Conservation (phyloP, 768 basidiomycete species). For the Mycena capillaripes region DNA sequence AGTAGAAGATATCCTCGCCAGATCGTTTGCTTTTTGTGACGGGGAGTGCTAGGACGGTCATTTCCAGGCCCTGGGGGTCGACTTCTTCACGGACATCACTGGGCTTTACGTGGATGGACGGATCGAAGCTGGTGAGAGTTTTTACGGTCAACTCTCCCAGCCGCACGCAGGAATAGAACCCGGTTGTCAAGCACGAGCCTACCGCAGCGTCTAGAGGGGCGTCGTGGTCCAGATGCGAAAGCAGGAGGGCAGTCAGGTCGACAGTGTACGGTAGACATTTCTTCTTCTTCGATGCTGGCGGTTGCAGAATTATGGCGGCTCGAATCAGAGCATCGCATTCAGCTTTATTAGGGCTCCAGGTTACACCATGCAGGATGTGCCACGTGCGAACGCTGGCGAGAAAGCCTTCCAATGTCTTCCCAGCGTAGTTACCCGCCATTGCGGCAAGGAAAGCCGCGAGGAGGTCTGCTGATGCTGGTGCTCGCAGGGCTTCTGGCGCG, state of each 20-base stretch:
- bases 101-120: background rate
- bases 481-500: background rate
- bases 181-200: background rate
- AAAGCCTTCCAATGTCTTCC: background rate
- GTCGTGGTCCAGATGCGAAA: background rate
- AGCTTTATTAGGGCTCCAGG: background rate
- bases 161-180: background rate
- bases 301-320: background rate
- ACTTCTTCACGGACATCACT: background rate
- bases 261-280: background rate
- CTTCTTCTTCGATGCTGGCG: background rate
- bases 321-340: background rate
- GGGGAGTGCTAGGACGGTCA: background rate
- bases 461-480: background rate
- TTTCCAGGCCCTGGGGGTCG: background rate
- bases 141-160: slow-evolving; percentile 15
- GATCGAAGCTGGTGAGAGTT: background rate
- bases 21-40: background rate
- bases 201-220: background rate
- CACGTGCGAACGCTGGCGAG: background rate
- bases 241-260: background rate
- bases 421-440: background rate
- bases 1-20: slow-evolving; percentile 1
- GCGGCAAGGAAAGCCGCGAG: background rate
- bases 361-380: slow-evolving; percentile 1